A percentile compares a stretch with the other conserved stretches of the same genome.
Conservation (phyloP, 441 rosid genomes). For the Monsonia emarginata region DNA sequence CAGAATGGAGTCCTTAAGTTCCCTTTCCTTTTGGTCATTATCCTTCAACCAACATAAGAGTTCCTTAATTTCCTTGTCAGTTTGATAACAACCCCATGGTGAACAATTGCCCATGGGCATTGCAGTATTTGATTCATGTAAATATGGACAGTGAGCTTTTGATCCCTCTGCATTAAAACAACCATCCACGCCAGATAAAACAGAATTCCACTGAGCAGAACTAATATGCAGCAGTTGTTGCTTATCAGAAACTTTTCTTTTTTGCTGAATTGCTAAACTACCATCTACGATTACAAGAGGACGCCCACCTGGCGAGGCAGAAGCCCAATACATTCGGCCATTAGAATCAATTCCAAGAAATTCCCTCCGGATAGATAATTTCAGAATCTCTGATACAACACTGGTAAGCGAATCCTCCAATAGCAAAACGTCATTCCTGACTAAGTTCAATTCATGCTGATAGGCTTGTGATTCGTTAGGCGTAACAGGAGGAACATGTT, state of each 20-base stretch:
- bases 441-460: constrained; percentile 44
- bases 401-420: constrained; percentile 53
- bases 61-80: constrained; percentile 59
- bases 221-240: constrained; percentile 2
- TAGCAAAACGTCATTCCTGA: constrained; percentile 43
- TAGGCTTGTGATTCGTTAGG: constrained; percentile 44
- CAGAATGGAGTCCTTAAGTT: constrained; percentile 60
- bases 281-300: constrained; percentile 66
- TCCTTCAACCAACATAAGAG: constrained; percentile 67
- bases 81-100: constrained; percentile 60
- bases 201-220: constrained; percentile 21
- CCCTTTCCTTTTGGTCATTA: constrained; percentile 56
- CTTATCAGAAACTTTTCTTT: constrained; percentile 17
- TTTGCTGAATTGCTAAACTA: constrained; percentile 44
- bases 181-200: constrained; percentile 17
- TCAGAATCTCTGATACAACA: constrained; percentile 53
- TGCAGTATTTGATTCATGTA: constrained; percentile 30
- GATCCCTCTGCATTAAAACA: constrained; percentile 39
- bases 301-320: constrained; percentile 40
- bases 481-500: constrained; percentile 32
- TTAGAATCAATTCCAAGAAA: constrained; percentile 79
- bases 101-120: constrained; percentile 24
- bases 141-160: constrained; percentile 50
- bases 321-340: constrained; percentile 82
- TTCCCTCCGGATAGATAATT: constrained; percentile 62